Base-by-base conservation (phyloP, 2,329 filamentous ascomycete species). In the Nemania bipapillata region DNA sequence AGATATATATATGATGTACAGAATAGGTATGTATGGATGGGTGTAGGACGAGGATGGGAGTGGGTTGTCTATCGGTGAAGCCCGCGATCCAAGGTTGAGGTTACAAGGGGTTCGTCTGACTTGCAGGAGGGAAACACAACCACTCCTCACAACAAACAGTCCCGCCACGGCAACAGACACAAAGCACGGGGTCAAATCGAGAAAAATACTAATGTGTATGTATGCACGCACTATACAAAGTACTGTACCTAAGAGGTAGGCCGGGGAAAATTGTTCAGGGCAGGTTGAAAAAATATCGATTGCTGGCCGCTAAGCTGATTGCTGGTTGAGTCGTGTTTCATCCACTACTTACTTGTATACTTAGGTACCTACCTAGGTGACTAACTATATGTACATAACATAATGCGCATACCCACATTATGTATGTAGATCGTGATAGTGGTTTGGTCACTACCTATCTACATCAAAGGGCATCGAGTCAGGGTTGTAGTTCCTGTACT, bases 61-160 rank as follows among this genome's bases (percentile, higher is more conserved):
- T 45, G 59, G 63, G 40, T 53, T 53, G 32, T 49, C n/a, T 40
- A 37, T 73, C 72, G 69, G 73, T 68, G 68, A 72, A 70, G 68
- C 62, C 72, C 69, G 72, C 71, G 57, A 22, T 30, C 47, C 49
- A 64, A 35, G 70, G 65, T 45, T 45, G 17, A 32, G 30, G 30
- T 32, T 32, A 9, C 30, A 32, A 32, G 4, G 37, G 37, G 17
- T 62, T 65, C 64, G 59, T 73, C 64, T 72, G 71, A 70, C 63
- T 70, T 71, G 68, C 70, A 71, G 54, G 50, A 50, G 24, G 47
- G 57, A n/a, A 37, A 42, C 47, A 67, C 53, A 70, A 40, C 56
- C 47, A 58, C 67, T 59, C 66, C 68, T 72, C 65, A 62, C 62
- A 61, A 61, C 68, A 20, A 20, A 26, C 42, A 52, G 56, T 56